phyloP scores from a whole-genome alignment of 2,329 filamentous ascomycete genomes.

The Colletotrichum gigasporum region DNA sequence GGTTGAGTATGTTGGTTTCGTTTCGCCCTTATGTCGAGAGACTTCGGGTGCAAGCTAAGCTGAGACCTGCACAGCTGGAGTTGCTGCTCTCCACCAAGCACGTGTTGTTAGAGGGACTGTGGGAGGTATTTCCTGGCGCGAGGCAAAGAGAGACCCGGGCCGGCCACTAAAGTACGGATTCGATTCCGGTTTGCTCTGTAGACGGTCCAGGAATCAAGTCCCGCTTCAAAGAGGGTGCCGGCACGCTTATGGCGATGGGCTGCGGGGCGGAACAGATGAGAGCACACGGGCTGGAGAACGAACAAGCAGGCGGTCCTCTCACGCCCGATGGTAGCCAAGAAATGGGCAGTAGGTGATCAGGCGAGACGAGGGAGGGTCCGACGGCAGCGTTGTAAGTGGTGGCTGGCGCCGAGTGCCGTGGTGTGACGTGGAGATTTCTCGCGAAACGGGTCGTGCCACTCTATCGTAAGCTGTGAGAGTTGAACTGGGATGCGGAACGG shows the following conservation, averaged over 20 bases:
- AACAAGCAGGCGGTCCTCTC: not conserved
- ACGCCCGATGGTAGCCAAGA: not conserved
- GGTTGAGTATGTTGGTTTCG: no score
- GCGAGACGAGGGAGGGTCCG: not conserved
- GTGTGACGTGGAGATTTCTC: slow-evolving; percentile 4
- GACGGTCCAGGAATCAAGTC: not conserved
- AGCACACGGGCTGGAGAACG: not conserved
- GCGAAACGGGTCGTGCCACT: not conserved
- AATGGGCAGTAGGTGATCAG: not conserved
- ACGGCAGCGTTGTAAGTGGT: not conserved
- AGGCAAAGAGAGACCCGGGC: not conserved
- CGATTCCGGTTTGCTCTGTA: not conserved
- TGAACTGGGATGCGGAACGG: not conserved
- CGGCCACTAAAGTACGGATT: not conserved
- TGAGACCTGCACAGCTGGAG: slow-evolving; percentile 20
- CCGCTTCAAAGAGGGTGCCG: not conserved
- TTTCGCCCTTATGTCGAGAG: not conserved
- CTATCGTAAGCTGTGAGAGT: not conserved
- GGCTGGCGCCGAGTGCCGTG: slow-evolving; percentile 10
- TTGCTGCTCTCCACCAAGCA: not conserved
- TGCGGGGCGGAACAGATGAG: not conserved
- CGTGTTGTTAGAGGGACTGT: not conserved
- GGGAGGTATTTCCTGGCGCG: not conserved
- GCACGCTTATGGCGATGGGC: not conserved
- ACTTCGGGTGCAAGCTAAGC: not conserved